A percentile compares a stretch with the other conserved stretches of the same genome.
phyloP scores from a whole-genome alignment of 805 yeast genomes.

The Pichia eremophila region DNA sequence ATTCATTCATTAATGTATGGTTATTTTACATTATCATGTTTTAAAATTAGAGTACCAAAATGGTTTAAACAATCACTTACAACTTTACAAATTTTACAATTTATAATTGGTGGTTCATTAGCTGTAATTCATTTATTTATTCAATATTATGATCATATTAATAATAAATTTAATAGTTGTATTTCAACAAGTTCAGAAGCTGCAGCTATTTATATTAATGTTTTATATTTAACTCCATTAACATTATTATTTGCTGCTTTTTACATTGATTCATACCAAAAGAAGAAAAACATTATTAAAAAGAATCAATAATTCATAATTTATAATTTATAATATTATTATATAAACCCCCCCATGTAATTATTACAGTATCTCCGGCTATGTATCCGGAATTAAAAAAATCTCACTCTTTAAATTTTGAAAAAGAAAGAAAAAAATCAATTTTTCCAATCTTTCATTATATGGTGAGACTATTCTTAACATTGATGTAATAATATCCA shows the following conservation, averaged over 20 bases:
- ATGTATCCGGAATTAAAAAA: no score
- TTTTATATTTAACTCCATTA: slow-evolving; percentile 56
- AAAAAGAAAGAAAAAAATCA: no score
- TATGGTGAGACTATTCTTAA: no score
- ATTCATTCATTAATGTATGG: slow-evolving; percentile 69
- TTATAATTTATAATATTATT: no score
- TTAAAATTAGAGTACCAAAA: slow-evolving; percentile 49
- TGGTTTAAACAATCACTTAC: slow-evolving; percentile 51
- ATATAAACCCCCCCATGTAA: no score
- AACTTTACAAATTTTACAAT: slow-evolving; percentile 59
- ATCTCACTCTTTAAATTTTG: no score
- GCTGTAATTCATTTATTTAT: slow-evolving; percentile 59
- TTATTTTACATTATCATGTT: slow-evolving; percentile 53
- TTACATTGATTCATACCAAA: slow-evolving; percentile 45
- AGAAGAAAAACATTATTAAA: not conserved
- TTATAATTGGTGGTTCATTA: slow-evolving; percentile 57
- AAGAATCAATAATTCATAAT: no score
- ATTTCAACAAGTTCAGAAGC: slow-evolving; percentile 51
- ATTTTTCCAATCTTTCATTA: no score
- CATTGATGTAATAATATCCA: no score
- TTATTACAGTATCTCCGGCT: no score
- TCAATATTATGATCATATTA: slow-evolving; percentile 41
- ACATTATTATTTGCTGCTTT: slow-evolving; percentile 58
- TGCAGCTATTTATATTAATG: slow-evolving; percentile 52
- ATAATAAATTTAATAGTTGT: slow-evolving; percentile 37